Evolutionary conservation across 305 asterid species (phyloP), one percentile per base, ranked within the genome.

Genomic region (Striga hermonthica): DNA sequence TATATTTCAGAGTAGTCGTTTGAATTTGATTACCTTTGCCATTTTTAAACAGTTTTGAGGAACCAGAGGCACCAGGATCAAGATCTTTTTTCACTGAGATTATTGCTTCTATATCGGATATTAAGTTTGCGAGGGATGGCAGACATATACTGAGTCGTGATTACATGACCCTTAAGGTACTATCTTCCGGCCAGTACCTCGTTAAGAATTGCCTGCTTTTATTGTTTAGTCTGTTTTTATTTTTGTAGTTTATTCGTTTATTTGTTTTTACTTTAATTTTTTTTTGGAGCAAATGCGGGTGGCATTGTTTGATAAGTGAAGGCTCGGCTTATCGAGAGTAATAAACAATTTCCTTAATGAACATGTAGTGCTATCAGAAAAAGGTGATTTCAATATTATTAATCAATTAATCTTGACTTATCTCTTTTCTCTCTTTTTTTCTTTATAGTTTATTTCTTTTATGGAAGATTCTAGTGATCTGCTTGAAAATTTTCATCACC

Each of bases 41-140:
- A 50, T 65, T 73, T 65, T 56, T 74, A 35, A 68, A 69, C 94
- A 93, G 99, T 81, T 93, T 90, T 71, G 97, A 86, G 88, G 97
- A 86, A 78, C 95, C 76, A 62, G 99, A 93, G 78, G 86, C 89
- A 64, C 97, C 97, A 53, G 99, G 99, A 71, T 84, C 99, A 64
- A 88, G 97, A 78, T 90, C 99, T 9, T 93, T 93, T 79, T 93
- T 93, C 84, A 93, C 99, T 50, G 99, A 93, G 92, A 93, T 93
- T 68, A 90, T 93, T 79, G 95, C 99, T 76, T 93, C 99, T 16
- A 83, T 93, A 73, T 93, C 99, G 65, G 99, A 93, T 80, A 90
- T 93, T 62, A 90, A 93, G 90, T 93, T 93, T 79, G 87, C 96
- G 28, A 90, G 68, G 94, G 91, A 80, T 60, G 97, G 97, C 64